Evolutionary conservation across 495 filamentous ascomycete genomes (phyloP).

Genomic region (Trichoderma orchidacearum): DNA sequence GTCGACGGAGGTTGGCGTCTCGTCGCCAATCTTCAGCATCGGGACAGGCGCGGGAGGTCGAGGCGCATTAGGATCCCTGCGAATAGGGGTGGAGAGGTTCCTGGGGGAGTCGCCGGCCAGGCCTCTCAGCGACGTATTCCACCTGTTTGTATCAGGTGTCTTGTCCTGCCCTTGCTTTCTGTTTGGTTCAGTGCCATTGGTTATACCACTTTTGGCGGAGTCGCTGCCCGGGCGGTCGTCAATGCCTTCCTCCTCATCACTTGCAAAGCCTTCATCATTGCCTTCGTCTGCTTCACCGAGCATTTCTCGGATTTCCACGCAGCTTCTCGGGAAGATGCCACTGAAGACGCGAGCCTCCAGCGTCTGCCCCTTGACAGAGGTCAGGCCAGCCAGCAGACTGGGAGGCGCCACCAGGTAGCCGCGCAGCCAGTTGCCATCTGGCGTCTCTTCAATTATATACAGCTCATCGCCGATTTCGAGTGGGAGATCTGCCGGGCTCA

Average conservation of each 20-base stretch:
- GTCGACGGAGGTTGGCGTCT: slow-evolving; percentile 73
- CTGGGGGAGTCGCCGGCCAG: slow-evolving; percentile 17
- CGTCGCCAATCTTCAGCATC: slow-evolving; percentile 94
- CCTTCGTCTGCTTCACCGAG: slow-evolving; percentile 45
- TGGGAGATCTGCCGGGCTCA: slow-evolving; percentile 81
- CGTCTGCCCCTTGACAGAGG: slow-evolving; percentile 81
- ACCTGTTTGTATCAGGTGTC: slow-evolving; percentile 5
- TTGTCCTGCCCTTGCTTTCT: slow-evolving; percentile 4
- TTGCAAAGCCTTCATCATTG: slow-evolving; percentile 22
- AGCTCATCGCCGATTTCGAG: slow-evolving; percentile 95
- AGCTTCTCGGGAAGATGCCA: slow-evolving; percentile 87
- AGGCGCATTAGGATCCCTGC: slow-evolving; percentile 45
- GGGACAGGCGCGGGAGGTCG: slow-evolving; percentile 87
- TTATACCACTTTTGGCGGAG: slow-evolving; percentile 31
- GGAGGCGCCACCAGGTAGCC: slow-evolving; percentile 93
- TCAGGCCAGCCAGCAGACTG: slow-evolving; percentile 81
- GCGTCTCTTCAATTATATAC: slow-evolving; percentile 93
- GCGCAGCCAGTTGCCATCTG: slow-evolving; percentile 77
- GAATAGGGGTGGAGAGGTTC: slow-evolving; percentile 19
- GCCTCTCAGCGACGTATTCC: slow-evolving; percentile 11
- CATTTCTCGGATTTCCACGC: slow-evolving; percentile 69
- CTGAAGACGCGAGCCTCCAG: slow-evolving; percentile 93
- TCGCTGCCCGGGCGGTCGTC: slow-evolving; percentile 21
- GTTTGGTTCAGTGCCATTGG: slow-evolving; percentile 12
- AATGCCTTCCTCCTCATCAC: slow-evolving; percentile 9